Evolutionary conservation across 2,329 filamentous ascomycete genomes (phyloP).

Genomic region (Botrytis paeoniae): DNA sequence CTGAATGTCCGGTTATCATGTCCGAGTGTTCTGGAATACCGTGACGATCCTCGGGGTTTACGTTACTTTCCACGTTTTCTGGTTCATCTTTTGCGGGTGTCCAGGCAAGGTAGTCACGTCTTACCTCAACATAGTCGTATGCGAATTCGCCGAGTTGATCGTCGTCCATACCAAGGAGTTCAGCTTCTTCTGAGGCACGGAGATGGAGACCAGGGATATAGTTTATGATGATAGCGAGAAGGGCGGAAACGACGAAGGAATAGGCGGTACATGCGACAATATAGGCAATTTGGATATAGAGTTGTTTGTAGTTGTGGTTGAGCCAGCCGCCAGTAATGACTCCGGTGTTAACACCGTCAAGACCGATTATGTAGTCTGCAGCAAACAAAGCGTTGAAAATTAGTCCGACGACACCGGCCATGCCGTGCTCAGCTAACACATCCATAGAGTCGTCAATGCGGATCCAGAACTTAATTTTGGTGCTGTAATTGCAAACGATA

Average conservation of each 20-base stretch:
- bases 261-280: slow-evolving; percentile 65
- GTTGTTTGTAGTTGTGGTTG: slow-evolving; percentile 68
- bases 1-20: slow-evolving; percentile 53
- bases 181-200: slow-evolving; percentile 75
- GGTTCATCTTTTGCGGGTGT: slow-evolving; percentile 70
- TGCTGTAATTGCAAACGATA: slow-evolving; percentile 64
- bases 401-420: slow-evolving; percentile 66
- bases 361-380: slow-evolving; percentile 66
- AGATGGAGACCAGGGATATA: slow-evolving; percentile 74
- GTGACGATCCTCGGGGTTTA: slow-evolving; percentile 63
- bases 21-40: slow-evolving; percentile 69
- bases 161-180: slow-evolving; percentile 84
- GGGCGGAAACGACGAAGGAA: slow-evolving; percentile 69
- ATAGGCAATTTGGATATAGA: slow-evolving; percentile 80
- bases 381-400: slow-evolving; percentile 73
- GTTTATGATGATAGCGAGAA: slow-evolving; percentile 74
- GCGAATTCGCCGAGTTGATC: slow-evolving; percentile 88
- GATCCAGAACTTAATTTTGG: slow-evolving; percentile 55
- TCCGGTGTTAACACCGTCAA: slow-evolving; percentile 73
- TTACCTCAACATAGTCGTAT: slow-evolving; percentile 87
- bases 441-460: slow-evolving; percentile 69
- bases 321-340: slow-evolving; percentile 65
- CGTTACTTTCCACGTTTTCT: slow-evolving; percentile 49
- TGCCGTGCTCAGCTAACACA: slow-evolving; percentile 68
- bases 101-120: slow-evolving; percentile 85